Conservation (phyloP, 805 yeast genomes). For the Ogataea corticis region DNA sequence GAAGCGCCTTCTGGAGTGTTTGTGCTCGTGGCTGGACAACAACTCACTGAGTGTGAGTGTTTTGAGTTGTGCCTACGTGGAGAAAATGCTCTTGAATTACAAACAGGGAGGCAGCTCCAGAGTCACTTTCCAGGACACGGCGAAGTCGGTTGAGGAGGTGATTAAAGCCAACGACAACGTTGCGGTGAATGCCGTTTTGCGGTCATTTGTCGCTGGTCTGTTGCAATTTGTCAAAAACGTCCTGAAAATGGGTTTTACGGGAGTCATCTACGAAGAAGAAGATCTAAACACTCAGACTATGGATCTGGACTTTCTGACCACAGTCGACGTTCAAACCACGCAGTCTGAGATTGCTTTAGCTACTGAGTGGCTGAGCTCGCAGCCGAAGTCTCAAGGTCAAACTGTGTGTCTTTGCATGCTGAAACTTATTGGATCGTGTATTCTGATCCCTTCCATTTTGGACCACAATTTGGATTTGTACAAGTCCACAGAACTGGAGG, state of each 20-base stretch:
- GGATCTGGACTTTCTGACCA: slow-evolving; percentile 46
- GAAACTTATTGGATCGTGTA: slow-evolving; percentile 5
- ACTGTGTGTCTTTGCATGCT: slow-evolving; percentile 21
- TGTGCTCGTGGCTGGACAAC: slow-evolving; percentile 76
- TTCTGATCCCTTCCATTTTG: slow-evolving; percentile 12
- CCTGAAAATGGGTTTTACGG: slow-evolving; percentile 47
- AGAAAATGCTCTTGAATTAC: slow-evolving; percentile 19
- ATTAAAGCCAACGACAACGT: slow-evolving; percentile 22
- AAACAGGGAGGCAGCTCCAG: slow-evolving; percentile 10
- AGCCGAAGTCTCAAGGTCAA: slow-evolving; percentile 14
- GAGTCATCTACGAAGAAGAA: slow-evolving; percentile 73
- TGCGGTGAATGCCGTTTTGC: slow-evolving; percentile 51
- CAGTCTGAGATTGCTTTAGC: slow-evolving; percentile 34
- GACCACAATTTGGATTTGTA: slow-evolving; percentile 13
- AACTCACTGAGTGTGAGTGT: slow-evolving; percentile 76
- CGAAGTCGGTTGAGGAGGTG: not conserved
- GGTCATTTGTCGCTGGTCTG: slow-evolving; percentile 52
- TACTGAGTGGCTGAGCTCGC: slow-evolving; percentile 33
- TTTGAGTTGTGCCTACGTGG: slow-evolving; percentile 69
- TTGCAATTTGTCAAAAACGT: slow-evolving; percentile 53
- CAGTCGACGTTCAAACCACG: slow-evolving; percentile 19
- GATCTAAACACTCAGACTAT: slow-evolving; percentile 67
- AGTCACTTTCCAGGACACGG: not conserved
- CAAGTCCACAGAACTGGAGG: not conserved
- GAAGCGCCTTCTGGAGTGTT: slow-evolving; percentile 52